These are phyloP conservation scores for Raphanus raphanistrum DNA, from an alignment of 345 rosid genomes.

Conservation along the genomic window DNA sequence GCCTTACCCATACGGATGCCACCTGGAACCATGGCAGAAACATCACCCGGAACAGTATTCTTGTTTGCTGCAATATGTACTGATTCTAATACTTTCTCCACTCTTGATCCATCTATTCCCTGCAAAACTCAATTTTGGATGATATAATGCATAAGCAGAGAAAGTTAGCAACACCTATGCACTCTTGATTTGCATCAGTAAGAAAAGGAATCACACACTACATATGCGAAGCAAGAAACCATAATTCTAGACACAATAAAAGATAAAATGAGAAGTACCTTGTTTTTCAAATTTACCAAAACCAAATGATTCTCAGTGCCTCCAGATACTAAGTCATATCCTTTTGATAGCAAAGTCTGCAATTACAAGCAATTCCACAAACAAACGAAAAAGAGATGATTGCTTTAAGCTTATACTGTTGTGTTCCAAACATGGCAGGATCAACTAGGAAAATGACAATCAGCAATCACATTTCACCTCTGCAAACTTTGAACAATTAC, in stretches of 20 bases:
- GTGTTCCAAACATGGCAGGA: neutral
- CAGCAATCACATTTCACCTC: constrained; percentile 47
- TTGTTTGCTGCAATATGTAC: constrained; percentile 96
- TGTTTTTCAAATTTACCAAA: constrained; percentile 75
- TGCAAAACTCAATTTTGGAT: constrained; percentile 31
- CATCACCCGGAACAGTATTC: constrained; percentile 95
- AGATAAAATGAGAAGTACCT: constrained; percentile 52
- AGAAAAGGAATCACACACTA: neutral
- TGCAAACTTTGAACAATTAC: constrained; percentile 73
- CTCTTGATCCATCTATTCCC: constrained; percentile 97
- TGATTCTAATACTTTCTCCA: constrained; percentile 84
- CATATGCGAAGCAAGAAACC: neutral
- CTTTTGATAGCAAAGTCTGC: constrained; percentile 71
- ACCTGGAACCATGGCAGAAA: constrained; percentile 98
- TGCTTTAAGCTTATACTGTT: neutral
- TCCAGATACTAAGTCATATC: constrained; percentile 91
- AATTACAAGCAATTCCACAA: constrained; percentile 24
- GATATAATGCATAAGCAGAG: neutral
- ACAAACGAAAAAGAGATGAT: constrained; percentile 10
- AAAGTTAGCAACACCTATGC: constrained; percentile 5
- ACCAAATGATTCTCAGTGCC: constrained; percentile 96
- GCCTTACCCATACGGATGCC: constrained; percentile 91
- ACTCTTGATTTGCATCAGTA: neutral
- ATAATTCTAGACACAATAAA: neutral
- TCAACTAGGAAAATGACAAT: neutral